Conservation (phyloP, 805 yeast genomes). For the Ogataea thermomethanolica region DNA sequence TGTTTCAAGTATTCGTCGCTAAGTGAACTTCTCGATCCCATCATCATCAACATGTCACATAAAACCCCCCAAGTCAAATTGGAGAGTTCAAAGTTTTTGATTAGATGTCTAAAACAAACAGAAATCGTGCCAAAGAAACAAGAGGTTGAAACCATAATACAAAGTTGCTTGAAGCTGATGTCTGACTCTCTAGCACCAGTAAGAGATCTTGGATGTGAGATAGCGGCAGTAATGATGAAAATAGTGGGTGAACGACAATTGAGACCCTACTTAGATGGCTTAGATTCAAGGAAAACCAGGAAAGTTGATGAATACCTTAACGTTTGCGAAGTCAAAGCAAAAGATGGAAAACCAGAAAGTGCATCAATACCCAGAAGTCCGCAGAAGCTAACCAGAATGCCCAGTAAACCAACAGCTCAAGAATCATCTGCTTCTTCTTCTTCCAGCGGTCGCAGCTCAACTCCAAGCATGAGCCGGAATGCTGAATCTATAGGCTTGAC, state of each 20-base stretch:
- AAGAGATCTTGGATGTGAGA: conserved; percentile 71
- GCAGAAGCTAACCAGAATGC: too few relatives aligned
- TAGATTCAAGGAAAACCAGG: conserved; percentile 65
- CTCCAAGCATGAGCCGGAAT: conserved; percentile 5
- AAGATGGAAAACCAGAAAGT: conserved; percentile 8
- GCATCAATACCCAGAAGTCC: neutral
- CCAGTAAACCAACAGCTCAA: too few relatives aligned
- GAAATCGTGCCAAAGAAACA: conserved; percentile 43
- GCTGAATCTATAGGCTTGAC: conserved; percentile 12
- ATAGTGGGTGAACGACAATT: conserved; percentile 74
- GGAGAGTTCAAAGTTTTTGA: conserved; percentile 63
- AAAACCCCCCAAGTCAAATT: conserved; percentile 81
- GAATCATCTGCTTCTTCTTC: too few relatives aligned
- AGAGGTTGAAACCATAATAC: conserved; percentile 58
- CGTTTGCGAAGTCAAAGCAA: conserved; percentile 51
- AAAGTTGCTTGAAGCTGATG: conserved; percentile 56
- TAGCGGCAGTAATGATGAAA: conserved; percentile 79
- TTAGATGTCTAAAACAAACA: conserved; percentile 57
- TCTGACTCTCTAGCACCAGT: conserved; percentile 83
- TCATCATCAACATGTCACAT: conserved; percentile 58
- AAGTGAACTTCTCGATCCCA: conserved; percentile 55
- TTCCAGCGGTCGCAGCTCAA: neutral
- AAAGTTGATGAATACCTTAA: conserved; percentile 63
- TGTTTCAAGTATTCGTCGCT: conserved; percentile 51
- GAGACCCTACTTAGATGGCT: conserved; percentile 53